Evolutionary conservation across 441 rosid genomes (phyloP).

Genomic region (Macaranga tanarius): DNA sequence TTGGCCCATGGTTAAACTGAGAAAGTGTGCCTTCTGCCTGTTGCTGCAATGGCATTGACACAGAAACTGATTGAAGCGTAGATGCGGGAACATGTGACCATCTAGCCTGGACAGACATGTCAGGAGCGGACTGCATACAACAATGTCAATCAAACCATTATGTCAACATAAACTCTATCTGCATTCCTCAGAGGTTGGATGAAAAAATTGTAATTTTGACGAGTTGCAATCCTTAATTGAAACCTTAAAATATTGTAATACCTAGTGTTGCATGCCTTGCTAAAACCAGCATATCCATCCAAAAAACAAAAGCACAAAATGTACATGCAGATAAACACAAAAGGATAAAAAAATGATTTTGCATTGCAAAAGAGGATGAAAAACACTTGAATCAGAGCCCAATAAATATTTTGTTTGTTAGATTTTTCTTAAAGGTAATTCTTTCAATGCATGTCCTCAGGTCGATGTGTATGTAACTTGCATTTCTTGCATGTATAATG

Average conservation of each 20-base stretch:
- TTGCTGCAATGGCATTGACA: constrained; percentile 64
- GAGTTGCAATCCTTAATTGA: not conserved
- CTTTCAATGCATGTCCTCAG: not conserved
- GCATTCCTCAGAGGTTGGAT: not conserved
- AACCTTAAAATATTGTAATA: not conserved
- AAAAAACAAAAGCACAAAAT: not conserved
- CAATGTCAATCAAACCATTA: constrained; percentile 18
- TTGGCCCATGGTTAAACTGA: constrained; percentile 53
- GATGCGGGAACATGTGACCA: constrained; percentile 80
- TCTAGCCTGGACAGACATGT: constrained; percentile 68
- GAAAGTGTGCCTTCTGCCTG: constrained; percentile 48
- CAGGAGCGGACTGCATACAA: constrained; percentile 64
- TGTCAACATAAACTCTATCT: not conserved
- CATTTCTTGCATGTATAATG: no score
- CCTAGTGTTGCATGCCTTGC: not conserved
- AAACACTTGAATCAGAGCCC: not conserved
- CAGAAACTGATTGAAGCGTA: constrained; percentile 51
- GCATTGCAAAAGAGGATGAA: not conserved
- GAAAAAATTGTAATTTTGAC: not conserved
- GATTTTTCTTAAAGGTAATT: not conserved
- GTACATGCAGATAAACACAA: not conserved
- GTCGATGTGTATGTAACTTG: not conserved
- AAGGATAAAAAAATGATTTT: not conserved
- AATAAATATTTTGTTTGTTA: not conserved
- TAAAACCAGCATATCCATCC: not conserved